phyloP scores from a whole-genome alignment of 306 rosid species.

The Fagus sylvatica region DNA sequence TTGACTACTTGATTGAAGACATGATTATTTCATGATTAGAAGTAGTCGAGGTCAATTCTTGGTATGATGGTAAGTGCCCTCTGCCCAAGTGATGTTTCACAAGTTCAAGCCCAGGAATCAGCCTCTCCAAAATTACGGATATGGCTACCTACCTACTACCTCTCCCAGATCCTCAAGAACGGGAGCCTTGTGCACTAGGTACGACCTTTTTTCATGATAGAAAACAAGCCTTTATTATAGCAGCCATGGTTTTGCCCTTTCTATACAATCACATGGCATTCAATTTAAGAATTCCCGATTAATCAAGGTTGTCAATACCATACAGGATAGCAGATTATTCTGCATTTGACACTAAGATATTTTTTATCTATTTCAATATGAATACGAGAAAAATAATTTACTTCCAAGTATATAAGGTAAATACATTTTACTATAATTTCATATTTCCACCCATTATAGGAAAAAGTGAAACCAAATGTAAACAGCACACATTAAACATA shows the following conservation, averaged over 20 bases:
- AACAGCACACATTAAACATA: no score
- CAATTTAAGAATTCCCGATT: background rate
- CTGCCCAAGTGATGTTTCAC: no score
- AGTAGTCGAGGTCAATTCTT: background rate
- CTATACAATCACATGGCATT: background rate
- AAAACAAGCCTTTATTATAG: no score
- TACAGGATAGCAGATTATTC: background rate
- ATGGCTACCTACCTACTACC: no score
- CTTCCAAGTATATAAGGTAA: background rate
- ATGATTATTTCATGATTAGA: background rate
- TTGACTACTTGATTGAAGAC: background rate
- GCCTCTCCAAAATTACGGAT: no score
- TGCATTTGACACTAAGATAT: fast-evolving
- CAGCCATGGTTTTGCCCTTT: no score
- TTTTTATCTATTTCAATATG: background rate
- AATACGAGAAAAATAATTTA: background rate
- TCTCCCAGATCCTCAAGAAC: no score
- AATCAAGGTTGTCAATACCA: background rate
- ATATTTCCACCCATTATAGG: background rate
- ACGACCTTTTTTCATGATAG: no score
- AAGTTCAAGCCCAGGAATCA: no score
- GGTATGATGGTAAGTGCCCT: no score
- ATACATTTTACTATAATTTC: background rate
- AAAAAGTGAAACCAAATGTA: no score
- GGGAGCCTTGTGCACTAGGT: no score